Conservation (phyloP, 1,284 basidiomycete species). For the Porogramme epimiltina region DNA sequence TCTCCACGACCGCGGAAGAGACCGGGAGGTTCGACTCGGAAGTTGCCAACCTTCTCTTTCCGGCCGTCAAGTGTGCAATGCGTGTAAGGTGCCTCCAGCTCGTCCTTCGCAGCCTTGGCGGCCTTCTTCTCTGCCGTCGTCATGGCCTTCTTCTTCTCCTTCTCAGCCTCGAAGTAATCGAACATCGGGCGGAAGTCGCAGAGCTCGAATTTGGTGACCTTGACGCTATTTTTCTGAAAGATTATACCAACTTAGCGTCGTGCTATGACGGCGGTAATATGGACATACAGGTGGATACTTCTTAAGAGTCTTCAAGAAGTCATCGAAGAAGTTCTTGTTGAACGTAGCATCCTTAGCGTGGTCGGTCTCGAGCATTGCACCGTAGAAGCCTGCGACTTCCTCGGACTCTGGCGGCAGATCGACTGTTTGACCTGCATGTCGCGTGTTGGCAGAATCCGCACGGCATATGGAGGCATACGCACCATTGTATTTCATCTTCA, state of each 20-base stretch:
- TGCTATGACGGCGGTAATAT: not conserved
- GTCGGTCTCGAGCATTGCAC: slow-evolving; percentile 89
- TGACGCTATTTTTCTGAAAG: slow-evolving; percentile 65
- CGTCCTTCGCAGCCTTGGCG: slow-evolving; percentile 83
- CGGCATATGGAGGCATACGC: slow-evolving; percentile 23
- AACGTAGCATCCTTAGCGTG: slow-evolving; percentile 90
- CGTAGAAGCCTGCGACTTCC: slow-evolving; percentile 98
- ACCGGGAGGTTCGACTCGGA: slow-evolving; percentile 96
- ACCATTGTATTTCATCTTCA: slow-evolving; percentile 98
- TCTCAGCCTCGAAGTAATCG: slow-evolving; percentile 90
- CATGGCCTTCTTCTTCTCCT: slow-evolving; percentile 90
- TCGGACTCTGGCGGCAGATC: slow-evolving; percentile 86
- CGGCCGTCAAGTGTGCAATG: slow-evolving; percentile 90
- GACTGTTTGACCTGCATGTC: slow-evolving; percentile 69
- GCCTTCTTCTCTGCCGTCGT: slow-evolving; percentile 88
- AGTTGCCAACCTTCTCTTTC: slow-evolving; percentile 98
- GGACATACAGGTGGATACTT: slow-evolving; percentile 83
- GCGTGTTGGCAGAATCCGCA: not conserved
- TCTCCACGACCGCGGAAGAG: slow-evolving; percentile 97
- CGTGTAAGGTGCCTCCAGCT: slow-evolving; percentile 83
- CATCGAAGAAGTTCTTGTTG: slow-evolving; percentile 95
- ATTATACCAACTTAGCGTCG: slow-evolving; percentile 2
- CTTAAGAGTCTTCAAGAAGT: slow-evolving; percentile 82
- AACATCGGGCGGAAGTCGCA: slow-evolving; percentile 97
- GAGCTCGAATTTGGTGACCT: slow-evolving; percentile 77